These are phyloP conservation scores for Solanum piurae DNA, from an alignment of 257 asterid genomes.

Conservation along the genomic window DNA sequence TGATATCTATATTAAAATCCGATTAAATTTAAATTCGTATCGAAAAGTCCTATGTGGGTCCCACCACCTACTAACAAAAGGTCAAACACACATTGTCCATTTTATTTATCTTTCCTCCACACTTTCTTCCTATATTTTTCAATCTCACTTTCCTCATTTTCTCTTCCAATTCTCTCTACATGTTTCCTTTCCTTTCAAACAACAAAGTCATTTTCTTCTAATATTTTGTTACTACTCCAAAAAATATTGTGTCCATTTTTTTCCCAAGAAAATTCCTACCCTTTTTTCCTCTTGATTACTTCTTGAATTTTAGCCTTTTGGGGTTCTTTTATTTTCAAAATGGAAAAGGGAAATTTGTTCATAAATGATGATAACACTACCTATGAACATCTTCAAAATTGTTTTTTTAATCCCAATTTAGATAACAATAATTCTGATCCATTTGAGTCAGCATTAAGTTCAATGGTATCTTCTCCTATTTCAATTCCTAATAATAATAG, in stretches of 20 bases:
- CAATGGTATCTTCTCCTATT: constrained; percentile 82
- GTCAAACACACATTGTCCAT: constrained; percentile 34
- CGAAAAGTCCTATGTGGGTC: background rate
- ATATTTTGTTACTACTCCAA: background rate
- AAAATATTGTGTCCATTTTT: background rate
- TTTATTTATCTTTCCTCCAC: constrained; percentile 24
- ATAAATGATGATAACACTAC: background rate
- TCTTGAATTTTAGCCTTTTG: background rate
- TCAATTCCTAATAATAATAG: constrained; percentile 4
- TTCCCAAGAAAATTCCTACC: background rate
- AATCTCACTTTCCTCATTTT: background rate
- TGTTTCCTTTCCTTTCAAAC: background rate
- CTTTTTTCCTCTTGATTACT: background rate
- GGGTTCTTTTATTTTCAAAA: background rate
- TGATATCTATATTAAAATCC: background rate
- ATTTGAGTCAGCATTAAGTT: constrained; percentile 78
- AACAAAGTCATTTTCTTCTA: constrained; percentile 7
- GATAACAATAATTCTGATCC: constrained; percentile 53
- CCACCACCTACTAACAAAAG: constrained; percentile 8
- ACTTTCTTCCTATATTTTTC: constrained; percentile 29
- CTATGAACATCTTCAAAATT: constrained; percentile 19
- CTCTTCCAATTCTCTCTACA: background rate
- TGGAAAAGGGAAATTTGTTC: constrained; percentile 37
- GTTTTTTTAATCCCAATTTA: constrained; percentile 41
- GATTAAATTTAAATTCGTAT: too few species aligned